Evolutionary conservation across 148 eudicot species (phyloP).

Genomic region (Camellia sinensis): DNA sequence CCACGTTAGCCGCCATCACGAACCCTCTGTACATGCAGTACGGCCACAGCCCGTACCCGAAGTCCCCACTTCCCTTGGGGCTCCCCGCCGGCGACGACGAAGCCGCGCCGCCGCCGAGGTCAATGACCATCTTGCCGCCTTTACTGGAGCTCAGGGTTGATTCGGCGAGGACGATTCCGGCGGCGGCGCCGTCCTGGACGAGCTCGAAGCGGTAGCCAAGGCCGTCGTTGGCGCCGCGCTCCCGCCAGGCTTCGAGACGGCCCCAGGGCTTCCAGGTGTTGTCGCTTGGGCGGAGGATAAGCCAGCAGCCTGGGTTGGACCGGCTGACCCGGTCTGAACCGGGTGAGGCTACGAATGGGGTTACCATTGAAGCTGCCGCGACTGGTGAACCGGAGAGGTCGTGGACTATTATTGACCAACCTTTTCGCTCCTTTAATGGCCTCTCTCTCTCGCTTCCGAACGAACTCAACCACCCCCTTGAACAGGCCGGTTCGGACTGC

Average conservation of each 20-base stretch:
- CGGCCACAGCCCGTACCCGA: conserved; percentile 61
- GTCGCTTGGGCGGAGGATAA: conserved; percentile 65
- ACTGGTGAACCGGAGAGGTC: conserved; percentile 89
- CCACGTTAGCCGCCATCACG: conserved; percentile 70
- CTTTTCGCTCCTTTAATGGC: conserved; percentile 76
- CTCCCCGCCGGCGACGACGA: conserved; percentile 37
- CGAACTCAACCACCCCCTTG: conserved; percentile 60
- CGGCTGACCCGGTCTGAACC: conserved; percentile 76
- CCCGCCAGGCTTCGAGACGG: conserved; percentile 89
- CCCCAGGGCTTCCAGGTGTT: conserved; percentile 97
- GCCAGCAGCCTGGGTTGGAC: conserved; percentile 88
- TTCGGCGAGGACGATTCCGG: conserved; percentile 55
- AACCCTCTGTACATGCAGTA: conserved; percentile 60
- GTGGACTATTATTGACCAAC: conserved; percentile 92
- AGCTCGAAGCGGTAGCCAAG: conserved; percentile 67
- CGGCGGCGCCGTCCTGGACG: conserved; percentile 49
- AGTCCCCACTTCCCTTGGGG: conserved; percentile 67
- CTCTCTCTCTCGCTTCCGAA: conserved; percentile 66
- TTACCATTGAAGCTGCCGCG: conserved; percentile 87
- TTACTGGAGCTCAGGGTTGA: conserved; percentile 49
- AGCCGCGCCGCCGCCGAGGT: conserved; percentile 28
- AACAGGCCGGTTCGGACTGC: conserved; percentile 37
- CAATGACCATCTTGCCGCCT: conserved; percentile 67
- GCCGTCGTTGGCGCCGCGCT: conserved; percentile 52
- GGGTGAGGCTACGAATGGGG: conserved; percentile 82